These are phyloP conservation scores for Auricularia sp. DNA, from an alignment of 768 basidiomycete species.

Conservation along the genomic window DNA sequence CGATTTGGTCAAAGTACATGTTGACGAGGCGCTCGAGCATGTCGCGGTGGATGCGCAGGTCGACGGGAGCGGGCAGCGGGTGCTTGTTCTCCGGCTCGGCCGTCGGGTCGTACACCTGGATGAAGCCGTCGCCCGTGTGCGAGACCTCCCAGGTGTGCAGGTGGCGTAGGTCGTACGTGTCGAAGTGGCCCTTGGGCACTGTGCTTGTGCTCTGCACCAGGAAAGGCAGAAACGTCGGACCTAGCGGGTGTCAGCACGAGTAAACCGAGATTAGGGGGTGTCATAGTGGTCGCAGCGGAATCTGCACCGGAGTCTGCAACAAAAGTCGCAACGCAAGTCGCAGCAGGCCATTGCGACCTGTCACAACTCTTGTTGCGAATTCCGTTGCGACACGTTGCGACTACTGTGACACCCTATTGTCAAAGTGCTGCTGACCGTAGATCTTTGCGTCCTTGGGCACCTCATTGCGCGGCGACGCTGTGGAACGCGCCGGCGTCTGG, in stretches of 20 bases:
- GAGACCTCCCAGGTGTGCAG: constrained; percentile 83
- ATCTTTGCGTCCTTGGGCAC: constrained; percentile 47
- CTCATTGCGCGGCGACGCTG: constrained; percentile 39
- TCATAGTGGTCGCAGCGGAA: too few relatives aligned
- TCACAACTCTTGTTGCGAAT: too few relatives aligned
- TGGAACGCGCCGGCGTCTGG: constrained; percentile 16
- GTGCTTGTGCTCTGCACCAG: constrained; percentile 83
- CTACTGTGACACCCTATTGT: not conserved
- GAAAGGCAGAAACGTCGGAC: constrained; percentile 80
- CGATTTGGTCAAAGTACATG: constrained; percentile 81
- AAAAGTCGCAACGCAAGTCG: too few relatives aligned
- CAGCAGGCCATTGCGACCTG: too few relatives aligned
- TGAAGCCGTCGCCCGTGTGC: constrained; percentile 76
- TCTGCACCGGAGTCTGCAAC: too few relatives aligned
- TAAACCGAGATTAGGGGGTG: too few relatives aligned
- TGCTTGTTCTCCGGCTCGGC: constrained; percentile 39
- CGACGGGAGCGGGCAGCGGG: constrained; percentile 50
- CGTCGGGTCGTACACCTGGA: constrained; percentile 61
- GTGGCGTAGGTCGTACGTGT: constrained; percentile 79
- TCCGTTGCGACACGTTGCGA: too few relatives aligned
- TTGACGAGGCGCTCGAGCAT: constrained; percentile 78
- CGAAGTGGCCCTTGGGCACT: constrained; percentile 76
- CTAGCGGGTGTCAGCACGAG: constrained; percentile 27
- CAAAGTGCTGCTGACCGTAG: constrained; percentile 25
- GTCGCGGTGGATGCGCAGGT: constrained; percentile 66